These are phyloP conservation scores for Mortierella antarctica DNA, from an alignment of 192 early-diverging fungal species.

Conservation along the genomic window DNA sequence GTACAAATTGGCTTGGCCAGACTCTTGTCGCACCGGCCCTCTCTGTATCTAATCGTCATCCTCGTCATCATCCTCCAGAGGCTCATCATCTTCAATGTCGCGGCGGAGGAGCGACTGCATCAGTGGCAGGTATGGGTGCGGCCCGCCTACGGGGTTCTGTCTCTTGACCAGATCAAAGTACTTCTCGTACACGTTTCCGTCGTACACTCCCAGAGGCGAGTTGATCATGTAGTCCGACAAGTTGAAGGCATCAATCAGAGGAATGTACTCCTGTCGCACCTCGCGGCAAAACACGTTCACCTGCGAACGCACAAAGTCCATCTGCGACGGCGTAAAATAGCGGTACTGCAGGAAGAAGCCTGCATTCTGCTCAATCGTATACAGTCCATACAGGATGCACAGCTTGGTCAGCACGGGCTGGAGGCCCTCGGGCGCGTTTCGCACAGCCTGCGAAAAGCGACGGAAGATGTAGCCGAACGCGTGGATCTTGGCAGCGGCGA, in stretches of 20 bases:
- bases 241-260: conserved; percentile 87
- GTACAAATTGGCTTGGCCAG: no score
- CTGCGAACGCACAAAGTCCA: conserved; percentile 72
- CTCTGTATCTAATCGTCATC: no score
- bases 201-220: conserved; percentile 85
- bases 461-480: conserved; percentile 82
- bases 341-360: conserved; percentile 88
- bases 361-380: conserved; percentile 80
- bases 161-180: conserved; percentile 86
- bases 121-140: conserved; percentile 82
- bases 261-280: conserved; percentile 81
- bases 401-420: conserved; percentile 73
- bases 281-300: conserved; percentile 71
- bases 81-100: neutral
- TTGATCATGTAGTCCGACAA: conserved; percentile 89
- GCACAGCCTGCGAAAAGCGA: conserved; percentile 81
- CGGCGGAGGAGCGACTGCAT: conserved; percentile 76
- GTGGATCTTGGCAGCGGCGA: conserved; percentile 86
- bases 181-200: conserved; percentile 84
- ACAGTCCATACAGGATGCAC: conserved; percentile 82
- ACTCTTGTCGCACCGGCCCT: no score
- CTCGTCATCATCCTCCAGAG: no score
- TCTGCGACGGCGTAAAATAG: conserved; percentile 78
- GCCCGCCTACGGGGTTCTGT: conserved; percentile 70
- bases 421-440: conserved; percentile 69